A percentile compares a stretch with the other conserved stretches of the same genome.
phyloP scores from a whole-genome alignment of 768 basidiomycete genomes.

The Auricularia cornea region DNA sequence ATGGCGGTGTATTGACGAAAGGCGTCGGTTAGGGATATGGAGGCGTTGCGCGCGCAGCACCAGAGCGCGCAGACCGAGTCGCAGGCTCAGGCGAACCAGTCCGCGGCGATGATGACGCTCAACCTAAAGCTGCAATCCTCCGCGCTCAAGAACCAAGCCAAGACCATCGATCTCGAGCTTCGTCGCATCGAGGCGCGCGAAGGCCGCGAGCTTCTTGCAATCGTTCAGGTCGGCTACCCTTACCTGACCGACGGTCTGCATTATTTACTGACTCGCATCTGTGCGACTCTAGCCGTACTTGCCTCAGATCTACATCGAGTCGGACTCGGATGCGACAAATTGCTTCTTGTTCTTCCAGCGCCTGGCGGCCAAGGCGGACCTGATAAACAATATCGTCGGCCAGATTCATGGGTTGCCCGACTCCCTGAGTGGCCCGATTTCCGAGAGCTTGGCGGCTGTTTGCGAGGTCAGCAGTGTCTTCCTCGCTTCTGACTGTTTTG shows the following conservation, averaged over 20 bases:
- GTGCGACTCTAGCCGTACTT: constrained; percentile 80
- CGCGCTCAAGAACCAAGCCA: constrained; percentile 83
- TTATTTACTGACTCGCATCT: constrained; percentile 2
- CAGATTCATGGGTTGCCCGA: constrained; percentile 80
- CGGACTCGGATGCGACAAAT: constrained; percentile 79
- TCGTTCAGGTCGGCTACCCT: constrained; percentile 82
- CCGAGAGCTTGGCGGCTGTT: constrained; percentile 83
- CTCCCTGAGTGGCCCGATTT: constrained; percentile 70
- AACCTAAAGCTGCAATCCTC: constrained; percentile 92
- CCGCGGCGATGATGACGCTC: constrained; percentile 87
- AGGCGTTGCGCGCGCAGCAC: constrained; percentile 72
- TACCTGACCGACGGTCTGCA: neutral
- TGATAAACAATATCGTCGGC: constrained; percentile 75
- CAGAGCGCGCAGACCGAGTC: constrained; percentile 79
- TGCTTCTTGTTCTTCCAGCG: constrained; percentile 93
- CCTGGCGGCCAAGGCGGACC: constrained; percentile 75
- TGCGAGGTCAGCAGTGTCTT: constrained; percentile 60
- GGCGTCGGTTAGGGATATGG: constrained; percentile 69
- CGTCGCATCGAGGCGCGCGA: constrained; percentile 79
- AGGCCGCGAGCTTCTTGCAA: constrained; percentile 66
- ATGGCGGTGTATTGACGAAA: neutral
- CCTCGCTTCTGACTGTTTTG: constrained; percentile 2
- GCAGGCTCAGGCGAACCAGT: constrained; percentile 75
- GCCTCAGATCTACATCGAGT: constrained; percentile 82
- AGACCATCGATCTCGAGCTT: constrained; percentile 83